These are phyloP conservation scores for Candida ponderosae DNA, from an alignment of 805 yeast species.

Conservation along the genomic window DNA sequence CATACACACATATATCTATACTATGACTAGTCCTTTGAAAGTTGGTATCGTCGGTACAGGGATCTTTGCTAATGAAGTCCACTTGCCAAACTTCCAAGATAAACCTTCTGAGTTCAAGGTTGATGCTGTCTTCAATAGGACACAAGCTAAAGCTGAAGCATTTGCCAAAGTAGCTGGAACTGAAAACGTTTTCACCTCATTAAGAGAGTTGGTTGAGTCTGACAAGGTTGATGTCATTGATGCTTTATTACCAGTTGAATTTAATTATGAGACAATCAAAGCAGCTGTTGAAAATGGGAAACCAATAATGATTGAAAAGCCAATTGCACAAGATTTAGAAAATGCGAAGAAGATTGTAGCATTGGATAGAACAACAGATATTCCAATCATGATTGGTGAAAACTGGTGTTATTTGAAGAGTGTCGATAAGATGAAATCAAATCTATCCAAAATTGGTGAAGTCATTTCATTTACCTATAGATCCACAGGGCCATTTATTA, in stretches of 20 bases:
- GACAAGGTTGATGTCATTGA: constrained; percentile 70
- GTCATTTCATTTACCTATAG: constrained; percentile 61
- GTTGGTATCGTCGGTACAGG: constrained; percentile 74
- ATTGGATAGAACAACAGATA: constrained; percentile 48
- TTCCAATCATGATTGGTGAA: constrained; percentile 75
- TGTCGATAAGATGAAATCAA: constrained; percentile 44
- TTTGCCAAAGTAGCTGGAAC: constrained; percentile 60
- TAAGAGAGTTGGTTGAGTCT: constrained; percentile 62
- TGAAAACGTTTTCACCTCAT: constrained; percentile 45
- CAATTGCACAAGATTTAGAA: constrained; percentile 77
- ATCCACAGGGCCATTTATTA: constrained; percentile 67
- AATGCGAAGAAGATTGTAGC: constrained; percentile 79
- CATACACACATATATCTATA: too few species aligned
- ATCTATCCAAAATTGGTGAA: constrained; percentile 66
- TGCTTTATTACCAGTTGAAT: constrained; percentile 84
- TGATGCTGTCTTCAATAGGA: constrained; percentile 74
- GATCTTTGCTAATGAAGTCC: constrained; percentile 80
- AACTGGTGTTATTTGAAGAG: constrained; percentile 75
- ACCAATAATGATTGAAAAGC: constrained; percentile 82
- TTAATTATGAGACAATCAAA: constrained; percentile 59
- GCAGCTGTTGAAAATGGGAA: constrained; percentile 67
- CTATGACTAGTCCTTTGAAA: background rate
- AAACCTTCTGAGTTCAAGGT: constrained; percentile 45
- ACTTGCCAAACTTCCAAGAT: constrained; percentile 63
- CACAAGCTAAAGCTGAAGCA: constrained; percentile 70